A percentile compares a stretch with the other conserved stretches of the same genome.
These are phyloP conservation scores for Cylindricascospora bacillispora DNA, from an alignment of 1,139 yeast species.

Conservation along the genomic window DNA sequence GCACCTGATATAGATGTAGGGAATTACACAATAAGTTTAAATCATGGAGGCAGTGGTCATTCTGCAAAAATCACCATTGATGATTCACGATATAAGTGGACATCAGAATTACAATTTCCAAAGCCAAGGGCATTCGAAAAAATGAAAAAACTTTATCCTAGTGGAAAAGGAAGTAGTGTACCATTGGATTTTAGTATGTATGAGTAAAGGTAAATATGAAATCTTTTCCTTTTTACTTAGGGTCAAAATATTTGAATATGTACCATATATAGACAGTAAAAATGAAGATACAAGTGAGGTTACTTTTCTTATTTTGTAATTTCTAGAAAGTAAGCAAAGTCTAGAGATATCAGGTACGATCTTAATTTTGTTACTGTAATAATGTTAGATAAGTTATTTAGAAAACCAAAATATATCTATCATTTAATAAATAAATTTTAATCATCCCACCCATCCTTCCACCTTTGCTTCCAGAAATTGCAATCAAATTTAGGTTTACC, in stretches of 20 bases:
- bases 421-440: neutral
- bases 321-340: no score
- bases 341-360: no score
- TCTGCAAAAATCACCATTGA: conserved; percentile 42
- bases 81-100: conserved; percentile 64
- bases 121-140: conserved; percentile 69
- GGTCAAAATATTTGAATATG: neutral
- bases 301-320: neutral
- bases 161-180: conserved; percentile 92
- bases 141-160: conserved; percentile 69
- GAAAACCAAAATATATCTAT: no score
- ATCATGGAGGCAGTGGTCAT: conserved; percentile 31
- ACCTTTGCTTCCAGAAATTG: conserved; percentile 78
- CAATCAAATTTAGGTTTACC: conserved; percentile 85
- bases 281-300: neutral
- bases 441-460: conserved; percentile 72
- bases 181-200: conserved; percentile 52
- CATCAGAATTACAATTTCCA: conserved; percentile 59
- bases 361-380: no score
- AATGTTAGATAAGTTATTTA: no score
- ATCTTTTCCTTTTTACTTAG: neutral
- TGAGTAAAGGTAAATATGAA: conserved; percentile 19
- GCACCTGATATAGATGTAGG: conserved; percentile 28
- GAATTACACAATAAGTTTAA: conserved; percentile 21
- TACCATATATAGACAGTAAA: conserved; percentile 2